Evolutionary conservation across 2,329 filamentous ascomycete species (phyloP), one percentile per base, ranked within the genome.

Genomic region (Penicillium sp.): DNA sequence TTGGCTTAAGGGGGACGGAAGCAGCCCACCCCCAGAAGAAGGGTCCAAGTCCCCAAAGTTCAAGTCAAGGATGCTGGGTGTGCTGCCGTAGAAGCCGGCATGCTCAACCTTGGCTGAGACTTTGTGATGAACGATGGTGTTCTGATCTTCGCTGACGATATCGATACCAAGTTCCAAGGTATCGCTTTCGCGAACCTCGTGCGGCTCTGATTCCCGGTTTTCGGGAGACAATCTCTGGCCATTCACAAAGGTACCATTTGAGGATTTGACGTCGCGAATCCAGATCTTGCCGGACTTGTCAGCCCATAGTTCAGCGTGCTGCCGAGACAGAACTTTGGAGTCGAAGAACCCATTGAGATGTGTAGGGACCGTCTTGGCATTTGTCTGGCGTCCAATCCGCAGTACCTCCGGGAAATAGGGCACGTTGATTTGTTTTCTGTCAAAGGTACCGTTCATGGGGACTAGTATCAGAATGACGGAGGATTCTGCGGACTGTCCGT

Each of bases 241-340:
- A 67, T 99, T 99, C 64, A 99, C 93, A 74, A 99, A 99, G 1
- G 94, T 99, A 55, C 94, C 94, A 71, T 99, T 99, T 39, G 94
- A 99, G 0, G 94, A 97, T 75, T 97, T 99, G 65, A 99, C 90
- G 75, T 99, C 94, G 54, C 92, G 86, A 64, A 99, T 97, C 84
- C 88, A 97, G 42, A 99, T 89, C 71, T 96, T 96, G 49, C 92
- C 92, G 58, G 77, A 81, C 59, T 90, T 87, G 50, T 90, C 87
- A 13, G 94, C 92, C 86, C 92, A 97, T 36, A 99, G 89, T 72
- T 99, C 94, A 34, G 94, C 94, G 73, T 99, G 94, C 71, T 97
- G 92, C 66, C 94, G 84, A 38, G 94, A 97, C 22, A 99, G 83
- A 24, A 99, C 94, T 75, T 99, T 99, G 48, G 93, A 97, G 73